A percentile compares a stretch with the other conserved stretches of the same genome.
These are phyloP conservation scores for Cymbomonas tetramitiformis DNA, from an alignment of 139 green algal species.

Conservation along the genomic window DNA sequence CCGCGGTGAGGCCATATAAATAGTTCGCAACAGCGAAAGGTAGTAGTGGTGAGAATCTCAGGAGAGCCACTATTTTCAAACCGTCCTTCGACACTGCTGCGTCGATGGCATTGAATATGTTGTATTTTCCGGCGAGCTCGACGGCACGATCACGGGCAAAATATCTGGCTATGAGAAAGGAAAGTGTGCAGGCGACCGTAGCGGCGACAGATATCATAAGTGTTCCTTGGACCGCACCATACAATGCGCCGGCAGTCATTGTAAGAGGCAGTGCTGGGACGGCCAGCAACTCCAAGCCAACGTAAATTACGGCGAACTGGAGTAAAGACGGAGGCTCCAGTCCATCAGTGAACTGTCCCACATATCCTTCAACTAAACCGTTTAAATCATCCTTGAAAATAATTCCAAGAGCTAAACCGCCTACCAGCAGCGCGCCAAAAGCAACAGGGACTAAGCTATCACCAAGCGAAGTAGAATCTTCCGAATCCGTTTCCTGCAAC, in stretches of 20 bases:
- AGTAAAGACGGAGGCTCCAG: no score
- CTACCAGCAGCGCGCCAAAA: no score
- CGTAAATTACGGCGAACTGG: conserved; percentile 38
- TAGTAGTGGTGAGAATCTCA: conserved; percentile 77
- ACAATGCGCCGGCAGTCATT: conserved; percentile 73
- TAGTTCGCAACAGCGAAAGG: conserved; percentile 75
- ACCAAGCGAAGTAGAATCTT: no score
- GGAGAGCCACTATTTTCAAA: conserved; percentile 79
- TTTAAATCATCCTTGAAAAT: no score
- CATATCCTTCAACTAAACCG: no score
- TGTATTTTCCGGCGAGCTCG: conserved; percentile 37
- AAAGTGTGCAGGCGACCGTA: conserved; percentile 55
- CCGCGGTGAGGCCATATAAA: conserved; percentile 69
- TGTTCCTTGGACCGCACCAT: conserved; percentile 56
- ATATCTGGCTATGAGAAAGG: conserved; percentile 88
- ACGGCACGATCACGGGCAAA: conserved; percentile 60
- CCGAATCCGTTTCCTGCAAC: no score
- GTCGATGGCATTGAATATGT: conserved; percentile 60
- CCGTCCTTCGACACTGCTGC: conserved; percentile 64
- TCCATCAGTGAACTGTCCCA: no score
- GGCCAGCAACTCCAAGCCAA: conserved; percentile 39
- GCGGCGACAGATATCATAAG: conserved; percentile 52
- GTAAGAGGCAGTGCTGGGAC: conserved; percentile 76
- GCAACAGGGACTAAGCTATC: no score
- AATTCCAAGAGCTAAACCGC: no score